These are phyloP conservation scores for Penicillium brevicompactum DNA, from an alignment of 2,329 filamentous ascomycete species.

Conservation along the genomic window DNA sequence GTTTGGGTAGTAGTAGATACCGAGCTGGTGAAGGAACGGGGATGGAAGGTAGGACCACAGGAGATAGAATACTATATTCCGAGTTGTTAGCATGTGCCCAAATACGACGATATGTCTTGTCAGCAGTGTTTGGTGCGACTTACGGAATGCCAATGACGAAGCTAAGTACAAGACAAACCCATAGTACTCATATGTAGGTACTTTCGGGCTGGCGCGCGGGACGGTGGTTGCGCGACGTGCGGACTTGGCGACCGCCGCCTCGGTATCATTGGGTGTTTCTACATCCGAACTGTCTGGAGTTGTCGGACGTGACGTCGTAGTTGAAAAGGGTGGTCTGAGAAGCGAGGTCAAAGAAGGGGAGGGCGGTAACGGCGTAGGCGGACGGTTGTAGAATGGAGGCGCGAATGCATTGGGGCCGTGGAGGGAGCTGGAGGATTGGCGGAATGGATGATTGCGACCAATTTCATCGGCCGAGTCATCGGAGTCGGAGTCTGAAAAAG, in stretches of 20 bases:
- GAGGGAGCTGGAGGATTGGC: conserved; percentile 44
- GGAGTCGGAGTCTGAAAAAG: conserved; percentile 39
- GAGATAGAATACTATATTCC: conserved; percentile 58
- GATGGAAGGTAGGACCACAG: conserved; percentile 90
- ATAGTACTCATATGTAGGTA: conserved; percentile 99
- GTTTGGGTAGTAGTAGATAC: conserved; percentile 95
- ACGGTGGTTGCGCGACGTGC: conserved; percentile 65
- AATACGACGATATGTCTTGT: background rate
- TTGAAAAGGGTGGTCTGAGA: conserved; percentile 69
- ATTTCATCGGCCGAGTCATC: conserved; percentile 34
- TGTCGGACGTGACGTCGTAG: conserved; percentile 78
- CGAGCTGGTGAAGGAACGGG: conserved; percentile 86
- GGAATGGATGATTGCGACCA: conserved; percentile 40
- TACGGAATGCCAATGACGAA: conserved; percentile 76
- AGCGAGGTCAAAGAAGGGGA: conserved; percentile 92
- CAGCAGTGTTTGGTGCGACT: conserved; percentile 38
- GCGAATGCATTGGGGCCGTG: conserved; percentile 56
- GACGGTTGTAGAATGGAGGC: conserved; percentile 94
- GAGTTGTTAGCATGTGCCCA: conserved; percentile 3
- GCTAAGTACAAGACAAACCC: conserved; percentile 96
- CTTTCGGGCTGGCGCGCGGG: conserved; percentile 83
- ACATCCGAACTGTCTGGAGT: conserved; percentile 91
- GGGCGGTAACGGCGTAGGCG: conserved; percentile 90
- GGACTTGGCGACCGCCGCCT: conserved; percentile 62
- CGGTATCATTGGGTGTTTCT: conserved; percentile 66